A percentile compares a stretch with the other conserved stretches of the same genome.
Evolutionary conservation across 345 rosid species (phyloP).

Genomic region (Erysimum cheiranthoides): DNA sequence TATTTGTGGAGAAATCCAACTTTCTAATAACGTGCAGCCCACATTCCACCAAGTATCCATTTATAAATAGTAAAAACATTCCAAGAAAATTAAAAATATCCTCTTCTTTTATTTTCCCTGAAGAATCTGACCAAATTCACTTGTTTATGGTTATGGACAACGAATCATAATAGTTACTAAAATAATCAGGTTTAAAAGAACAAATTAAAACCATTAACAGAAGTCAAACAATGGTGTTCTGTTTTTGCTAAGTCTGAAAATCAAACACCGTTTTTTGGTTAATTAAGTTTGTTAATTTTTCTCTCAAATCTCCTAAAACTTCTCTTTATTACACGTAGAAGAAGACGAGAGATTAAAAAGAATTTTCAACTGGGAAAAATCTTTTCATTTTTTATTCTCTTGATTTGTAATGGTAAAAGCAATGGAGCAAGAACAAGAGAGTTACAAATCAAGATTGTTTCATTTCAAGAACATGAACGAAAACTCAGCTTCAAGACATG

Average conservation of each 20-base stretch:
- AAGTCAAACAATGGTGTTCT: slow-evolving; percentile 44
- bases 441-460: slow-evolving; percentile 59
- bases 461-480: slow-evolving; percentile 62
- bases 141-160: slow-evolving; percentile 46
- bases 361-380: slow-evolving; percentile 2
- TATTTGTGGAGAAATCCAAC: not conserved
- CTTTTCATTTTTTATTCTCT: not conserved
- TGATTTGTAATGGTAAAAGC: slow-evolving; percentile 51
- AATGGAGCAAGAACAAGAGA: slow-evolving; percentile 75
- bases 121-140: slow-evolving; percentile 37
- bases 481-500: slow-evolving; percentile 47
- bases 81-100: slow-evolving; percentile 3
- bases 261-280: slow-evolving; percentile 36
- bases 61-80: slow-evolving; percentile 44
- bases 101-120: not conserved
- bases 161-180: slow-evolving; percentile 38
- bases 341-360: slow-evolving; percentile 28
- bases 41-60: slow-evolving; percentile 38
- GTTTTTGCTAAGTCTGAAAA: slow-evolving; percentile 45
- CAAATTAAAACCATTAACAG: slow-evolving; percentile 38
- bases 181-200: slow-evolving; percentile 28
- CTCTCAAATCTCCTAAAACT: slow-evolving; percentile 35
- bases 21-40: slow-evolving; percentile 38
- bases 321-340: slow-evolving; percentile 44
- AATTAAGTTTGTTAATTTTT: slow-evolving; percentile 29